A percentile compares a stretch with the other conserved stretches of the same genome.
phyloP scores from a whole-genome alignment of 169 alveolate species.

The Plasmodium gonderi region DNA sequence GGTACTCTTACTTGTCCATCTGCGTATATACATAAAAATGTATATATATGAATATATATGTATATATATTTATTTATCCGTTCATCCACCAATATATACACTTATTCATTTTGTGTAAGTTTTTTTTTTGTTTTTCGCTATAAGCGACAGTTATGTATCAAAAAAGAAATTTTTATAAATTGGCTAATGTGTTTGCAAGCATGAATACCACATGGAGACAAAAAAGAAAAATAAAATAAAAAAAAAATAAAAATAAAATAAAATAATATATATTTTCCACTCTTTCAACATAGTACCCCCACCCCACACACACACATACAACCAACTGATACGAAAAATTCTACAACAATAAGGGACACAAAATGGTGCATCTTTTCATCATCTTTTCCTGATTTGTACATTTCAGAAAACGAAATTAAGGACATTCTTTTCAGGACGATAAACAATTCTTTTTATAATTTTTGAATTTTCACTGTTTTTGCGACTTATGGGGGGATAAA shows the following conservation, averaged over 20 bases:
- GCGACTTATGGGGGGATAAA: not conserved
- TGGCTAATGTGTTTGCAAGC: not conserved
- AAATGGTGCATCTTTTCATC: not conserved
- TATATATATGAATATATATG: no score
- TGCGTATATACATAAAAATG: not conserved
- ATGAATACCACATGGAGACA: not conserved
- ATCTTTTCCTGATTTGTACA: not conserved
- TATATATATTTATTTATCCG: no score
- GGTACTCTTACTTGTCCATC: not conserved
- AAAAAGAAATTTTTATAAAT: not conserved
- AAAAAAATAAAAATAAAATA: no score
- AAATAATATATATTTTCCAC: no score
- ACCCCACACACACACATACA: not conserved
- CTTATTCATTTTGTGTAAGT: not conserved
- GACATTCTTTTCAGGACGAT: constrained; percentile 38
- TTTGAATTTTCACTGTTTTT: constrained; percentile 7
- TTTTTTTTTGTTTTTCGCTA: not conserved
- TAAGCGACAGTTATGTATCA: not conserved
- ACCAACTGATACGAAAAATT: not conserved
- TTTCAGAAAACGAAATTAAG: constrained; percentile 55
- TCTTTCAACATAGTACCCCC: no score
- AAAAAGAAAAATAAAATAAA: no score
- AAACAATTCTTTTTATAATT: constrained; percentile 37
- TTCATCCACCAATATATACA: no score
- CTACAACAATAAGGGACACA: not conserved